phyloP scores from a whole-genome alignment of 768 basidiomycete genomes.

The Tricholoma hemisulphureum region DNA sequence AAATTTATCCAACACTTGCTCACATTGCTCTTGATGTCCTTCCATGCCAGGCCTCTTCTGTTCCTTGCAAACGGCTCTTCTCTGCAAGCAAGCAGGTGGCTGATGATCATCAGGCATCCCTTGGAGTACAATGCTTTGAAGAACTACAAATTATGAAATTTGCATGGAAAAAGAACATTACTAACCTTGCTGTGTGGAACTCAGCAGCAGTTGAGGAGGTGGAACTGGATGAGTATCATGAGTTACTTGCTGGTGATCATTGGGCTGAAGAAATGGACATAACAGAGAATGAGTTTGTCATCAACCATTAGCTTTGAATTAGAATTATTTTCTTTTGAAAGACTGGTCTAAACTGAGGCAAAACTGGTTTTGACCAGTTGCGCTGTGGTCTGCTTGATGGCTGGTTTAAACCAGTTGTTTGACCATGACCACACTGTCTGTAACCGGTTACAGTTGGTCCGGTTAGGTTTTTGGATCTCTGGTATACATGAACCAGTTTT shows the following conservation, averaged over 20 bases:
- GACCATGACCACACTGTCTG: too few relatives aligned
- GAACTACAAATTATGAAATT: conserved; percentile 6
- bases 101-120: neutral
- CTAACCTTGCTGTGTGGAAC: conserved; percentile 49
- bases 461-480: too few relatives aligned
- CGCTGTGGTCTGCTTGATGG: too few relatives aligned
- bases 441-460: too few relatives aligned
- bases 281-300: neutral
- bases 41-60: conserved; percentile 17
- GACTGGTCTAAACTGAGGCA: too few relatives aligned
- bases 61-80: conserved; percentile 20
- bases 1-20: conserved; percentile 11
- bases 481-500: too few relatives aligned
- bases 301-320: too few relatives aligned
- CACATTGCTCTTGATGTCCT: conserved; percentile 4
- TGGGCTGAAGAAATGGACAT: neutral
- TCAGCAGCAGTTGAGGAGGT: conserved; percentile 3
- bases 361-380: too few relatives aligned
- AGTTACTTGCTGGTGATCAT: neutral
- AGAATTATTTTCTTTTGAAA: too few relatives aligned
- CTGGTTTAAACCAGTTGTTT: too few relatives aligned
- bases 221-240: conserved; percentile 4
- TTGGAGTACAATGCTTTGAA: neutral
- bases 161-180: neutral
- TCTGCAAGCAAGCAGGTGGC: conserved; percentile 1